These are phyloP conservation scores for Kwoniella shandongensis DNA, from an alignment of 768 basidiomycete genomes.

Conservation along the genomic window DNA sequence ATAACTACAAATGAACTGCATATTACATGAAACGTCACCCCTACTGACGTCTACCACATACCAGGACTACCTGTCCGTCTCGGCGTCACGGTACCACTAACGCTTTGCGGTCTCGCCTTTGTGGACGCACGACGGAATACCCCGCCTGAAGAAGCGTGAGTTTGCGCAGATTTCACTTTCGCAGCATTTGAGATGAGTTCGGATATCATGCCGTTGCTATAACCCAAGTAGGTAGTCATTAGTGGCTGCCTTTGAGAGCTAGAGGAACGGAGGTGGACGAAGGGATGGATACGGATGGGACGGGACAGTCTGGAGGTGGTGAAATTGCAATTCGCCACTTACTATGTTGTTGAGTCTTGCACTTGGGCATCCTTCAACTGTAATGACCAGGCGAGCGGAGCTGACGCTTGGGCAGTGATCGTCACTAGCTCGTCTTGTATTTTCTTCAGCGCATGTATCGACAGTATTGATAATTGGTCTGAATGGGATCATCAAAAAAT, in stretches of 20 bases:
- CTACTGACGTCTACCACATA: conserved; percentile 31
- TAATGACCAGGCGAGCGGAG: conserved; percentile 73
- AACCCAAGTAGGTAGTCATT: conserved; percentile 50
- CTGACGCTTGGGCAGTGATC: conserved; percentile 73
- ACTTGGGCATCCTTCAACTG: conserved; percentile 59
- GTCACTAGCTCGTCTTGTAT: conserved; percentile 67
- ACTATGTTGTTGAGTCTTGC: conserved; percentile 50
- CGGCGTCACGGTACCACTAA: conserved; percentile 35
- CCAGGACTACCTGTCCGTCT: conserved; percentile 37
- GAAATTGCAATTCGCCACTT: conserved; percentile 12
- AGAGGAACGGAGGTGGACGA: too few species aligned
- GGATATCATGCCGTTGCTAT: conserved; percentile 85
- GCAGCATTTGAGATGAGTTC: conserved; percentile 85
- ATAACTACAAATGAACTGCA: too few species aligned
- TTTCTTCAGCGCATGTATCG: conserved; percentile 66
- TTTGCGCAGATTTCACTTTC: conserved; percentile 51
- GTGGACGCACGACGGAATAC: conserved; percentile 42
- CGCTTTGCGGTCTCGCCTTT: conserved; percentile 25
- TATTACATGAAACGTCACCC: too few species aligned
- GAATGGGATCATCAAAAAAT: neutral
- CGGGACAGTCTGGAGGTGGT: too few species aligned
- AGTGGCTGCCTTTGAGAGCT: too few species aligned
- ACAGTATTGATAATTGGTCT: conserved; percentile 74
- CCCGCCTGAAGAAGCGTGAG: conserved; percentile 31
- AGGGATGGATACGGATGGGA: too few species aligned